Base-by-base conservation (phyloP, 2,329 filamentous ascomycete species). In the Fusarium avenaceum region DNA sequence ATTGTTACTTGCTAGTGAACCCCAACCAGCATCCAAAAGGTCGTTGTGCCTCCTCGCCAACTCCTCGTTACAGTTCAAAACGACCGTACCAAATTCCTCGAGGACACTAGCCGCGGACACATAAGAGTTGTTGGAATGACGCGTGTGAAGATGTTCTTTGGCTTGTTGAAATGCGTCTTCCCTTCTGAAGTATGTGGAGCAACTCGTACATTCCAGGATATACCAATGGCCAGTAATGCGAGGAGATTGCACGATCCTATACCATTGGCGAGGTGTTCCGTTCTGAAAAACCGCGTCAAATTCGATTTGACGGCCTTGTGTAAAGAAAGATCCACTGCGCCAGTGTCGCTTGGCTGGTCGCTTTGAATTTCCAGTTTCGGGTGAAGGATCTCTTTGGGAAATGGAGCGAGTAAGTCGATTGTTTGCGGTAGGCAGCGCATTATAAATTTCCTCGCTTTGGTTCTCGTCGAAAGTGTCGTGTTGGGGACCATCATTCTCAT, bases 31-130 rank as follows among this genome's bases (percentile, higher is more conserved):
- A 2, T 4, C 20, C 4, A 13, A n/a, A 17, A 24, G 15, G 2
- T 17, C 10, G 22, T 58, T 58, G 30, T 58, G 58, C 10, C 19
- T 50, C 7, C 15, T 19, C 22, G 53, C 52, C 2, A 49, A 17
- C n/a, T 60, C 57, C 2, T 6, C 10, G 22, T 45, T 56, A 6
- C 50, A 59, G 50, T 46, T 24, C 4, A 45, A 14, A 8, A 59
- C 56, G 14, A 32, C 40, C 24, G 50, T 56, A 13, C 42, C 56
- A 15, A 59, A 11, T 8, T 13, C 22, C 9, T 22, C 17, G n/a
- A 58, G 14, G 35, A 42, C 14, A 19, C n/a, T 15, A n/a, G 38
- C 22, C 8, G 6, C 11, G 13, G 49, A 33, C 13, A 19, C 20
- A 13, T 8, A 13, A 19, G n/a, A n/a, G 19, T 7, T 14, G 11